phyloP scores from a whole-genome alignment of 768 basidiomycete species.

The Boletus fagicola region DNA sequence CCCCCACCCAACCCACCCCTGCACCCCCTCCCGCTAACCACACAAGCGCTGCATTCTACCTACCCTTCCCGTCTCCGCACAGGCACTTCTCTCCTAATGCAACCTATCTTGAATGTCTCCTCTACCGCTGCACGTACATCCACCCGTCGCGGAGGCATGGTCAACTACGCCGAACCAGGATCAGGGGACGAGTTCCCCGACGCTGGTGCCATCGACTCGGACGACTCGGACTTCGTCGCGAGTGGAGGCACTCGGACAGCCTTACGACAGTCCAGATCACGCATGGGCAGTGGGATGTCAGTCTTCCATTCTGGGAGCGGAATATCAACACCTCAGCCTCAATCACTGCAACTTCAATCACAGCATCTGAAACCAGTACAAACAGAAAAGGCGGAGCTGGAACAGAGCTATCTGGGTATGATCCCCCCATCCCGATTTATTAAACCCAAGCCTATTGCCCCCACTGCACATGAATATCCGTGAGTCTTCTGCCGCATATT shows the following conservation, averaged over 20 bases:
- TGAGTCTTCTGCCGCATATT: conserved; percentile 43
- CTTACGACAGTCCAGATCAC: conserved; percentile 45
- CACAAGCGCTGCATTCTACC: conserved; percentile 76
- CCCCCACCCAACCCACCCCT: conserved; percentile 49
- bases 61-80: conserved; percentile 91
- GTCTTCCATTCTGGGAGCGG: conserved; percentile 57
- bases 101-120: conserved; percentile 64
- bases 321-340: conserved; percentile 35
- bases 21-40: conserved; percentile 54
- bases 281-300: conserved; percentile 47
- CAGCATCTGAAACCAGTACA: conserved; percentile 22
- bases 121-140: conserved; percentile 44
- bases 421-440: conserved; percentile 81
- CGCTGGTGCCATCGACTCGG: conserved; percentile 78
- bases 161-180: conserved; percentile 87
- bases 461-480: conserved; percentile 72
- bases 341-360: conserved; percentile 14
- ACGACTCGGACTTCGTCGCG: conserved; percentile 79
- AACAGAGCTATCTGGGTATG: conserved; percentile 88
- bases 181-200: conserved; percentile 81
- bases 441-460: conserved; percentile 51
- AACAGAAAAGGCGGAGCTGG: conserved; percentile 58
- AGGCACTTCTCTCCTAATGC: conserved; percentile 85
- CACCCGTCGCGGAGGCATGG: conserved; percentile 60
- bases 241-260: conserved; percentile 62